These are phyloP conservation scores for Exserohilum turcica DNA, from an alignment of 2,329 filamentous ascomycete genomes.

Conservation along the genomic window DNA sequence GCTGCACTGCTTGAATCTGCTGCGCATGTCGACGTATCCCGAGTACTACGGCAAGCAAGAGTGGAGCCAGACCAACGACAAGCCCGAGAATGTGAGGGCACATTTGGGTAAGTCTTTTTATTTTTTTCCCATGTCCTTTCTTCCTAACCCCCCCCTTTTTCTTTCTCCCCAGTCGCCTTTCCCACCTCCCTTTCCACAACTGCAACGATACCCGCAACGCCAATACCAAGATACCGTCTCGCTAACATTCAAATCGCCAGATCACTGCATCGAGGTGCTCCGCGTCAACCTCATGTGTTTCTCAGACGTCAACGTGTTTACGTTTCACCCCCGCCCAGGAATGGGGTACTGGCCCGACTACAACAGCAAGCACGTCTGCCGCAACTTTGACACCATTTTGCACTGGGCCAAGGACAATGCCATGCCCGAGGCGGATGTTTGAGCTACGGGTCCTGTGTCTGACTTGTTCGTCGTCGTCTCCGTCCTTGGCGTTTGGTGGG, in stretches of 20 bases:
- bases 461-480: neutral
- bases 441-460: neutral
- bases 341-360: slow-evolving; percentile 41
- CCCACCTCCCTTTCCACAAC: no score
- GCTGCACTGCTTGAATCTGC: slow-evolving; percentile 45
- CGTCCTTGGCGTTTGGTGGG: no score
- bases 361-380: slow-evolving; percentile 39
- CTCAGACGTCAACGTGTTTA: slow-evolving; percentile 44
- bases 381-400: slow-evolving; percentile 43
- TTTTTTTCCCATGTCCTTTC: neutral
- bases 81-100: slow-evolving; percentile 35
- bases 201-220: no score
- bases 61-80: slow-evolving; percentile 35
- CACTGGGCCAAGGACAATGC: slow-evolving; percentile 42
- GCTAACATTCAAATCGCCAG: no score
- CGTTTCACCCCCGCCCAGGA: slow-evolving; percentile 32
- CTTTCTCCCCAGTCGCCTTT: no score
- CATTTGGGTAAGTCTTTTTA: slow-evolving; percentile 29
- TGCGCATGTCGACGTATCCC: slow-evolving; percentile 43
- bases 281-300: slow-evolving; percentile 47
- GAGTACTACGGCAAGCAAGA: slow-evolving; percentile 39
- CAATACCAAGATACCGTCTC: no score
- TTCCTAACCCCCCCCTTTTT: neutral
- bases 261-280: slow-evolving; percentile 46
- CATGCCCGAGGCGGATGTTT: slow-evolving; percentile 36